Evolutionary conservation across 768 basidiomycete species (phyloP).

Genomic region (Rickenella mellea): DNA sequence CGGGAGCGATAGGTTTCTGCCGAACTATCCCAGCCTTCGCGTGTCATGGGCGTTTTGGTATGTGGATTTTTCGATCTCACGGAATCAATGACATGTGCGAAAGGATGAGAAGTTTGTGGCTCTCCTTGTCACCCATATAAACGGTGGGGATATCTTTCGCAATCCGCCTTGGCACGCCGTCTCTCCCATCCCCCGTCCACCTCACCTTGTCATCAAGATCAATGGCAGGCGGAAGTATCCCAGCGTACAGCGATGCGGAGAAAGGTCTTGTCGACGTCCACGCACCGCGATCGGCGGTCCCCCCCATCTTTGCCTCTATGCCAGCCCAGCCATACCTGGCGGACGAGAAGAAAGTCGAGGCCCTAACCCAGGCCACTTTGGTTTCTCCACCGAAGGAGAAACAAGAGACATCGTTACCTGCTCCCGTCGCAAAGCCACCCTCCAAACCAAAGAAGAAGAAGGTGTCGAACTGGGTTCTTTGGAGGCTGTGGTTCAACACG

Average conservation of each 20-base stretch:
- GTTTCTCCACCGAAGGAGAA: constrained; percentile 31
- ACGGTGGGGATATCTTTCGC: constrained; percentile 1
- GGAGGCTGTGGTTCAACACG: constrained; percentile 70
- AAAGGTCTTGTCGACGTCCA: constrained; percentile 43
- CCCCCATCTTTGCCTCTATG: constrained; percentile 18
- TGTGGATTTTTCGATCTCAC: not conserved
- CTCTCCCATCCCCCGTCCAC: constrained; percentile 8
- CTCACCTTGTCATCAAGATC: constrained; percentile 33
- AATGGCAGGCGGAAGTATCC: constrained; percentile 24
- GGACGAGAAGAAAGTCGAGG: constrained; percentile 29
- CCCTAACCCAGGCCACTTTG: constrained; percentile 15
- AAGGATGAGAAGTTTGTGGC: not conserved
- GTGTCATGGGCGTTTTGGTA: not conserved
- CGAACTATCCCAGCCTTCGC: not conserved
- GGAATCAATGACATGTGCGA: not conserved
- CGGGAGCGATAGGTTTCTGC: not conserved
- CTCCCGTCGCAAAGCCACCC: constrained; percentile 30
- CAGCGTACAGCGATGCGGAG: constrained; percentile 44
- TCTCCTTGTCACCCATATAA: not conserved
- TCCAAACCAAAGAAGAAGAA: constrained; percentile 41
- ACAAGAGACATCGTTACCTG: constrained; percentile 26
- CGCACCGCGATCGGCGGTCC: constrained; percentile 20
- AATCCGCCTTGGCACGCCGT: constrained; percentile 7
- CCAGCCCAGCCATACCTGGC: not conserved
- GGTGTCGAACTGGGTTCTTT: constrained; percentile 48